A percentile compares a stretch with the other conserved stretches of the same genome.
phyloP scores from a whole-genome alignment of 495 filamentous ascomycete genomes.

The Xylaria nigripes region DNA sequence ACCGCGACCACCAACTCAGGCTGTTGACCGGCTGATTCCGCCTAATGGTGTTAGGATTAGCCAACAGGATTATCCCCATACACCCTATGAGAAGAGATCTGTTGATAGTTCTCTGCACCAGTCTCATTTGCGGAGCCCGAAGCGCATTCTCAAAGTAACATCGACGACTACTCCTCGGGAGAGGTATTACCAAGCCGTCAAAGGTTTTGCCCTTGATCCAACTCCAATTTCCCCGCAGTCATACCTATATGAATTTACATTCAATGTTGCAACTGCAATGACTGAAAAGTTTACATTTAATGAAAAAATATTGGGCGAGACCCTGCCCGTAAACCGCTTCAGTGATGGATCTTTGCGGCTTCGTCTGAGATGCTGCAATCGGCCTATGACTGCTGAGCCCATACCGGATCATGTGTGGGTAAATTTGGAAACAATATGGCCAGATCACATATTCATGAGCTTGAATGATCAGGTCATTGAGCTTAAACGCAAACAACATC shows the following conservation, averaged over 20 bases:
- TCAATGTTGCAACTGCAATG: conserved; percentile 28
- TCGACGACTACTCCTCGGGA: conserved; percentile 17
- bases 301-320: conserved; percentile 4
- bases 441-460: conserved; percentile 57
- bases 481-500: conserved; percentile 54
- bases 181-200: conserved; percentile 42
- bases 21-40: conserved; percentile 29
- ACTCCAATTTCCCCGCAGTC: conserved; percentile 23
- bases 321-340: conserved; percentile 25
- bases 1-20: background rate
- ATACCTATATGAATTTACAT: conserved; percentile 24
- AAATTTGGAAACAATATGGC: conserved; percentile 59
- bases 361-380: conserved; percentile 31
- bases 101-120: conserved; percentile 47
- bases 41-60: conserved; percentile 13
- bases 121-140: conserved; percentile 48
- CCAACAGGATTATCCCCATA: conserved; percentile 29
- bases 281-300: conserved; percentile 17
- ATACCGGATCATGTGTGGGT: conserved; percentile 48
- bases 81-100: conserved; percentile 37
- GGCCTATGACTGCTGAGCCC: background rate
- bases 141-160: conserved; percentile 28
- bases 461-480: conserved; percentile 55
- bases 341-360: conserved; percentile 33
- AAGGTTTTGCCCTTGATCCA: conserved; percentile 36